These are phyloP conservation scores for Cocos nucifera DNA, from an alignment of 176 grass and related monocot species.

Conservation along the genomic window DNA sequence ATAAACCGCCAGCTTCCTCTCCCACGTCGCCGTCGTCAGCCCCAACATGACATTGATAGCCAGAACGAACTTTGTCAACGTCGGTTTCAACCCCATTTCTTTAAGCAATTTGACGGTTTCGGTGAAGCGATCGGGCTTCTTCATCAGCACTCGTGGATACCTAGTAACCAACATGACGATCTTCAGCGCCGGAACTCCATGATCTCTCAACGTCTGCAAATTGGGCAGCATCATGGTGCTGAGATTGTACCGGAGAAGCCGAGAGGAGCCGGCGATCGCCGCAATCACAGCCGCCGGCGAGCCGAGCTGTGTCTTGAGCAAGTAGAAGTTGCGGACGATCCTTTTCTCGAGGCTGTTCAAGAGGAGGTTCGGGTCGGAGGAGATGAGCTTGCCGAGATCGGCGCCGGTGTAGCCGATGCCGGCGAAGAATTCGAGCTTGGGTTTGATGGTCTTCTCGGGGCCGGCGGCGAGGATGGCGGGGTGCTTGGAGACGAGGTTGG, in stretches of 20 bases:
- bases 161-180: not conserved
- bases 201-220: constrained; percentile 4
- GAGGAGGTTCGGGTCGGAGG: constrained; percentile 7
- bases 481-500: constrained; percentile 1
- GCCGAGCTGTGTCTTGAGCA: constrained; percentile 10
- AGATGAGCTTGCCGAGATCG: constrained; percentile 15
- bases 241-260: constrained; percentile 11
- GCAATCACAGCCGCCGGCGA: not conserved
- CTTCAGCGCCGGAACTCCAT: not conserved
- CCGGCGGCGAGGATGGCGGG: constrained; percentile 10
- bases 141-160: constrained; percentile 2
- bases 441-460: constrained; percentile 11
- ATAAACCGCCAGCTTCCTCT: constrained; percentile 31
- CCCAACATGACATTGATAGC: constrained; percentile 3
- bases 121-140: not conserved
- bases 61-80: constrained; percentile 5
- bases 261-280: not conserved
- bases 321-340: constrained; percentile 16
- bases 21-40: constrained; percentile 15
- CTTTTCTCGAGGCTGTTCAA: constrained; percentile 1
- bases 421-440: constrained; percentile 22
- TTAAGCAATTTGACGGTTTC: constrained; percentile 16
- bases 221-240: not conserved
- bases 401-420: constrained; percentile 4
- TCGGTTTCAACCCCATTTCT: constrained; percentile 9